phyloP scores from a whole-genome alignment of 2,329 filamentous ascomycete species.

The Cytospora mali region DNA sequence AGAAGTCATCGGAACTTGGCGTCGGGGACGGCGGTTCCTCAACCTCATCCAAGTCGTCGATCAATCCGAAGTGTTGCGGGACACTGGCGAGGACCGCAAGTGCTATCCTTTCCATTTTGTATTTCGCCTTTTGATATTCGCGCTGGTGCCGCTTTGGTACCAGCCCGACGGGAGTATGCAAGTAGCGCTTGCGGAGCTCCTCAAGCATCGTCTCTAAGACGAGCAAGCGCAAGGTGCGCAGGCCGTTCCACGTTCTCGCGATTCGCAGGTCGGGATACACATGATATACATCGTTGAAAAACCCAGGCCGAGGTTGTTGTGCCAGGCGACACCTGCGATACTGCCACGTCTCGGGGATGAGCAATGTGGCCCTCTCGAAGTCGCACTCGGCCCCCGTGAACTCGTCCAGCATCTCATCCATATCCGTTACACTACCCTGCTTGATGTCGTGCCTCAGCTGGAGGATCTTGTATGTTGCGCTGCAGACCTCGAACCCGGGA shows the following conservation, averaged over 20 bases:
- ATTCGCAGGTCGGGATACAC: constrained; percentile 49
- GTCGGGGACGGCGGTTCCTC: constrained; percentile 31
- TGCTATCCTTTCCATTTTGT: constrained; percentile 44
- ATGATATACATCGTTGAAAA: constrained; percentile 47
- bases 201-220: constrained; percentile 51
- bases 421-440: constrained; percentile 39
- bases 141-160: constrained; percentile 31
- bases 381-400: constrained; percentile 46
- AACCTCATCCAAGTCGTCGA: constrained; percentile 43
- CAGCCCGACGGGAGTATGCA: constrained; percentile 12
- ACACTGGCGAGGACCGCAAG: constrained; percentile 49
- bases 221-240: constrained; percentile 50
- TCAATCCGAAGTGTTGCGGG: constrained; percentile 53
- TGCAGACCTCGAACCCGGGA: constrained; percentile 47
- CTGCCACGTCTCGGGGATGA: constrained; percentile 45
- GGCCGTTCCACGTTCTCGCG: constrained; percentile 51
- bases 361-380: constrained; percentile 43
- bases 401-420: constrained; percentile 45
- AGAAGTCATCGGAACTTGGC: constrained; percentile 27
- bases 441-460: constrained; percentile 52
- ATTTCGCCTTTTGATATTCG: constrained; percentile 41
- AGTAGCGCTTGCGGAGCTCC: constrained; percentile 42
- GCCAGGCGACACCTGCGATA: constrained; percentile 46
- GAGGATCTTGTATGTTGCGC: constrained; percentile 48
- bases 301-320: constrained; percentile 42